phyloP scores from a whole-genome alignment of 805 yeast species.

The Saturnispora silvae region DNA sequence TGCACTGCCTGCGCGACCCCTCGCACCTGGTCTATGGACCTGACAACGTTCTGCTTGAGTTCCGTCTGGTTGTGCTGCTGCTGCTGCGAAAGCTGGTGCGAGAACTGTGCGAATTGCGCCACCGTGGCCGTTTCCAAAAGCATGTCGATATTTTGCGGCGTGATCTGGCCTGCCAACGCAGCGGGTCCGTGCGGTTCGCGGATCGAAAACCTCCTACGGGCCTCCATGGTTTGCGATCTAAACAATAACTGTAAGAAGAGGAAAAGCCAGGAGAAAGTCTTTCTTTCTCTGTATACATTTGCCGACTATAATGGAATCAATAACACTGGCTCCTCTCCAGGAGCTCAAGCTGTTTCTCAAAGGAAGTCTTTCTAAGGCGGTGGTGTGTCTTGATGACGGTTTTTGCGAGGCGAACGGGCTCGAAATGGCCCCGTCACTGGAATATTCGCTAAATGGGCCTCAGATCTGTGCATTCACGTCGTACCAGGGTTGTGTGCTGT shows the following conservation, averaged over 20 bases:
- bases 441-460: slow-evolving; percentile 43
- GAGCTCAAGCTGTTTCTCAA: slow-evolving; percentile 76
- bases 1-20: slow-evolving; percentile 50
- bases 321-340: slow-evolving; percentile 4
- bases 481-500: slow-evolving; percentile 42
- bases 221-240: slow-evolving; percentile 6
- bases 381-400: slow-evolving; percentile 44
- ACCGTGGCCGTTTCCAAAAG: slow-evolving; percentile 5
- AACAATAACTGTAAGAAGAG: too few relatives aligned
- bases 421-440: slow-evolving; percentile 67
- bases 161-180: neutral
- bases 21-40: slow-evolving; percentile 52
- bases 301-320: slow-evolving; percentile 6
- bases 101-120: slow-evolving; percentile 6
- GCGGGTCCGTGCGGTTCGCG: slow-evolving; percentile 4
- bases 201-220: slow-evolving; percentile 6
- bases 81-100: slow-evolving; percentile 5
- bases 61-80: slow-evolving; percentile 36
- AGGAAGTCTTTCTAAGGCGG: slow-evolving; percentile 33
- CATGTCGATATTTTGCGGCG: slow-evolving; percentile 4
- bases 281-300: too few relatives aligned
- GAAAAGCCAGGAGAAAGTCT: too few relatives aligned
- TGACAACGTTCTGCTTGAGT: slow-evolving; percentile 47
- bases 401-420: slow-evolving; percentile 89
- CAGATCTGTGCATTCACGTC: slow-evolving; percentile 46